Conservation (phyloP, 2,329 filamentous ascomycete genomes). For the Triangularia setosa region DNA sequence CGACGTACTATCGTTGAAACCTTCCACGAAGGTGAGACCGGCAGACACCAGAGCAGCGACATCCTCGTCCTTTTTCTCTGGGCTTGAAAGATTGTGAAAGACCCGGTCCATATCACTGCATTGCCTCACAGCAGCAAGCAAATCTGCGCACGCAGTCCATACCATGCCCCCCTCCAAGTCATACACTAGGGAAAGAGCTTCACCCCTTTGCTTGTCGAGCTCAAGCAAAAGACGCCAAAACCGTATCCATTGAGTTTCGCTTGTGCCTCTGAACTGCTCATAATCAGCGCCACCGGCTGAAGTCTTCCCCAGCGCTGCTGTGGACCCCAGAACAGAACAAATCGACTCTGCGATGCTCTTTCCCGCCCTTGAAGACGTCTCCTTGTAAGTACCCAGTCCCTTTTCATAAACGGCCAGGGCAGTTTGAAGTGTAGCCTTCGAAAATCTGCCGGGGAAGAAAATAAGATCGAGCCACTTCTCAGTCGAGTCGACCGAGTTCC, state of each 20-base stretch:
- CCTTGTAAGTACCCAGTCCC: conserved; percentile 45
- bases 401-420: conserved; percentile 78
- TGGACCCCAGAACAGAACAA: conserved; percentile 65
- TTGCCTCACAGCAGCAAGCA: conserved; percentile 71
- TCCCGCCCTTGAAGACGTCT: conserved; percentile 40
- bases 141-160: conserved; percentile 82
- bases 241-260: conserved; percentile 81
- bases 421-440: conserved; percentile 73
- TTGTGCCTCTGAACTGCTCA: conserved; percentile 67
- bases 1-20: conserved; percentile 65
- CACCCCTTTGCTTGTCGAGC: conserved; percentile 79
- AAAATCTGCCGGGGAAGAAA: conserved; percentile 78
- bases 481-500: conserved; percentile 65
- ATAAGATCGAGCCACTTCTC: conserved; percentile 86
- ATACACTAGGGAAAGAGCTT: conserved; percentile 72
- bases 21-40: conserved; percentile 65
- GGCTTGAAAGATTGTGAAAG: conserved; percentile 59
- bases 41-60: conserved; percentile 64
- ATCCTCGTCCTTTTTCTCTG: conserved; percentile 51
- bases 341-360: conserved; percentile 71
- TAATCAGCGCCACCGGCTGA: conserved; percentile 67
- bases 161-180: conserved; percentile 68
- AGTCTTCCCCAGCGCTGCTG: conserved; percentile 60
- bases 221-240: conserved; percentile 85
- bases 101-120: conserved; percentile 76